A percentile compares a stretch with the other conserved stretches of the same genome.
phyloP scores from a whole-genome alignment of 768 basidiomycete species.

The Vararia minispora region DNA sequence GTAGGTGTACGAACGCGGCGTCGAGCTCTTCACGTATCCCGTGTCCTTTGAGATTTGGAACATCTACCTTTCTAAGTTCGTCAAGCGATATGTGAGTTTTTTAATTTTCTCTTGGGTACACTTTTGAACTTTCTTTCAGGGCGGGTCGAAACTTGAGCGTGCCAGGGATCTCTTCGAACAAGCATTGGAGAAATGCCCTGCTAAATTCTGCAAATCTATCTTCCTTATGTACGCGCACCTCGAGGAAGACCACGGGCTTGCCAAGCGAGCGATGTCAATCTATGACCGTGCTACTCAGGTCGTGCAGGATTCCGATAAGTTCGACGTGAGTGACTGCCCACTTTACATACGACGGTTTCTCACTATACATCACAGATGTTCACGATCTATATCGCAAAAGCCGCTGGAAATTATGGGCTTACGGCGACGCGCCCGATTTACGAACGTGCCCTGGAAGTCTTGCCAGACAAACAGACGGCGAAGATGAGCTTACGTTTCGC shows the following conservation, averaged over 20 bases:
- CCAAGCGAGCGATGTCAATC: conserved; percentile 92
- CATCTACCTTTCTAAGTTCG: conserved; percentile 93
- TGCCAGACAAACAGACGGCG: conserved; percentile 90
- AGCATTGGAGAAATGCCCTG: conserved; percentile 90
- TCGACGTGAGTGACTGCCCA: conserved; percentile 53
- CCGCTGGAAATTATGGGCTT: conserved; percentile 88
- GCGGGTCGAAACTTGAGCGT: conserved; percentile 88
- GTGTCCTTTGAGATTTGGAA: conserved; percentile 99
- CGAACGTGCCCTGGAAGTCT: conserved; percentile 84
- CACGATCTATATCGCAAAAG: conserved; percentile 95
- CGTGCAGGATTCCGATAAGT: conserved; percentile 85
- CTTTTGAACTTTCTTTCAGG: conserved; percentile 34
- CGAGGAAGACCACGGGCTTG: conserved; percentile 91
- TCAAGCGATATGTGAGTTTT: conserved; percentile 81
- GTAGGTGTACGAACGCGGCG: conserved; percentile 91
- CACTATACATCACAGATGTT: conserved; percentile 56
- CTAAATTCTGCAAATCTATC: conserved; percentile 88
- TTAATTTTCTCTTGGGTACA: not conserved
- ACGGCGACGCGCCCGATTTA: conserved; percentile 96
- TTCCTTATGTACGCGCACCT: conserved; percentile 95
- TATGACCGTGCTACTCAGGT: conserved; percentile 86
- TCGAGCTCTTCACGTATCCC: conserved; percentile 95
- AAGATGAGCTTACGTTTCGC: conserved; percentile 98
- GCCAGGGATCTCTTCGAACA: conserved; percentile 98
- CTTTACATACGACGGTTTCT: too few species aligned